Conservation (phyloP, 768 basidiomycete species). For the Lactifluus volemus region DNA sequence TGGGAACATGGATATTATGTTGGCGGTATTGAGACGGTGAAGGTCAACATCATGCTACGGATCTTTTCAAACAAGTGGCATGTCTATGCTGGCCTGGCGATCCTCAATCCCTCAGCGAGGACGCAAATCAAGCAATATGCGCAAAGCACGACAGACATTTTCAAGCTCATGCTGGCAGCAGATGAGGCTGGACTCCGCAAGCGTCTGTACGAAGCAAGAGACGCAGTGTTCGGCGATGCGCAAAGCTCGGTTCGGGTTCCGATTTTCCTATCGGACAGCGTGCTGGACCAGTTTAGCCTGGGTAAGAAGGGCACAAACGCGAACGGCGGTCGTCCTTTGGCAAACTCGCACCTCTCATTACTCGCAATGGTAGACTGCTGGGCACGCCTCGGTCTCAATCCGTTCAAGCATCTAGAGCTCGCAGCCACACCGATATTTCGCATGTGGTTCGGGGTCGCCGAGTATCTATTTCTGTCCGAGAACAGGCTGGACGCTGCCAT, state of each 20-base stretch:
- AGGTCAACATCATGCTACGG: constrained; percentile 92
- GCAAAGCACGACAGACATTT: constrained; percentile 75
- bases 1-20: constrained; percentile 96
- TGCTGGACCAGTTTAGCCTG: constrained; percentile 86
- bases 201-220: constrained; percentile 65
- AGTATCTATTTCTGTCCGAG: constrained; percentile 79
- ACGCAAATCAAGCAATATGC: constrained; percentile 90
- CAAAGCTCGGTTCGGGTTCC: constrained; percentile 35
- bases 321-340: constrained; percentile 30
- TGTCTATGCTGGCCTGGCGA: constrained; percentile 97
- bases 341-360: constrained; percentile 88
- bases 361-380: constrained; percentile 99
- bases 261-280: constrained; percentile 74
- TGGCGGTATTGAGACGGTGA: constrained; percentile 95
- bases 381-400: constrained; percentile 79
- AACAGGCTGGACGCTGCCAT: constrained; percentile 60
- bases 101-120: constrained; percentile 87
- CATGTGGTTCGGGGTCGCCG: constrained; percentile 94
- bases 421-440: constrained; percentile 96
- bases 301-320: constrained; percentile 32
- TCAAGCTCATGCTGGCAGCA: constrained; percentile 84
- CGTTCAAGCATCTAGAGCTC: constrained; percentile 83
- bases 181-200: constrained; percentile 48
- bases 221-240: constrained; percentile 61
- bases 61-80: constrained; percentile 99